Percentiles rank a stretch among this genome's conserved stretches.
phyloP scores from a whole-genome alignment of 2,329 filamentous ascomycete genomes.

The Aspergillus pseudoterreus region DNA sequence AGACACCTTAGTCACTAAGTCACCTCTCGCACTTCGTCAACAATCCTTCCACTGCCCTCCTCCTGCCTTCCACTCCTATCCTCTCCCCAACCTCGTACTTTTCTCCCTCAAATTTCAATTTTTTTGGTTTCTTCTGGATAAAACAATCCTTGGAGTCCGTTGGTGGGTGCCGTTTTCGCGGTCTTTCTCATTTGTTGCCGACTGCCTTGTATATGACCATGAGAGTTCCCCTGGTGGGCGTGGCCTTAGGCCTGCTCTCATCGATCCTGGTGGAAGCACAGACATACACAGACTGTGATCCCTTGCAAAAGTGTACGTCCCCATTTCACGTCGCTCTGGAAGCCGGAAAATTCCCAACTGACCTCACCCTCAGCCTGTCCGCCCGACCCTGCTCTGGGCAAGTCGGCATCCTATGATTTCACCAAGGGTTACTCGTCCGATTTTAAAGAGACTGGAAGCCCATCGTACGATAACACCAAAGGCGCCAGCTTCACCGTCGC shows the following conservation, averaged over 20 bases:
- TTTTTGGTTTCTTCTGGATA: background rate
- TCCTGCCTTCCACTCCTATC: background rate
- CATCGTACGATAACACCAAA: constrained; percentile 65
- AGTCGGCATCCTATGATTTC: constrained; percentile 81
- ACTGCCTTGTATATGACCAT: constrained; percentile 20
- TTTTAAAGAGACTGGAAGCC: constrained; percentile 66
- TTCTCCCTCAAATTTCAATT: background rate
- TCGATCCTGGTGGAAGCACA: constrained; percentile 34
- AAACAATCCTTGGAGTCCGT: background rate
- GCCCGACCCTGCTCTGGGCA: constrained; percentile 74
- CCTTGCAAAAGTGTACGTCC: constrained; percentile 35
- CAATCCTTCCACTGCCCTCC: background rate
- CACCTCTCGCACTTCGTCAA: too few relatives aligned
- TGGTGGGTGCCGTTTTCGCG: background rate
- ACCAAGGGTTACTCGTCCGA: constrained; percentile 71
- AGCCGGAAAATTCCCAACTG: constrained; percentile 1
- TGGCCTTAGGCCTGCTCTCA: constrained; percentile 26
- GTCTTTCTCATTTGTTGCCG: constrained; percentile 1
- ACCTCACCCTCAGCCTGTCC: constrained; percentile 55
- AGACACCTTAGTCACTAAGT: too few relatives aligned
- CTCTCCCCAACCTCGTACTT: background rate
- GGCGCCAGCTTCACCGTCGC: constrained; percentile 80
- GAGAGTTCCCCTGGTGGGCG: constrained; percentile 25
- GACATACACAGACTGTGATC: constrained; percentile 45
- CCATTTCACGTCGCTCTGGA: background rate